These are phyloP conservation scores for Scheffersomyces illinoinensis DNA, from an alignment of 1,139 yeast species.

Conservation along the genomic window DNA sequence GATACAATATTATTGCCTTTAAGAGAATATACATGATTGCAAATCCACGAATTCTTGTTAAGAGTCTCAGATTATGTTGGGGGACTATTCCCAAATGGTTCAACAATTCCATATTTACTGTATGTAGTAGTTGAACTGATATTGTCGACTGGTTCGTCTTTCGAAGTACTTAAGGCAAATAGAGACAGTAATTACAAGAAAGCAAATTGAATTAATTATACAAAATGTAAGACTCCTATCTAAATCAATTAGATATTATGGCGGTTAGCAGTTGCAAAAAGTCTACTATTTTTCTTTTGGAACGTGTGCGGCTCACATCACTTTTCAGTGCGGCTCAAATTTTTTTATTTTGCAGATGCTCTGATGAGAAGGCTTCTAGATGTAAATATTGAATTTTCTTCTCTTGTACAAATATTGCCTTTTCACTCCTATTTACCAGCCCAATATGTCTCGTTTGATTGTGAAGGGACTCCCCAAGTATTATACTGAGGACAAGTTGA, in stretches of 20 bases:
- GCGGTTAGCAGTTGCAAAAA: not conserved
- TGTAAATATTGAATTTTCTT: not conserved
- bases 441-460: conserved; percentile 81
- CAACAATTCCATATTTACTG: conserved; percentile 21
- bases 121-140: not conserved
- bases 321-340: not conserved
- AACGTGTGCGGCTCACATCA: not conserved
- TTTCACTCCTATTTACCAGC: no score
- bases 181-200: no score
- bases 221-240: no score
- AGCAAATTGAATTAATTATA: no score
- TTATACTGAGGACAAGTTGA: conserved; percentile 72
- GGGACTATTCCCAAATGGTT: conserved; percentile 19
- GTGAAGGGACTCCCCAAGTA: conserved; percentile 92
- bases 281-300: conserved; percentile 1
- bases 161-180: not conserved
- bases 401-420: not conserved
- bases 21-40: conserved; percentile 15
- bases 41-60: not conserved
- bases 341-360: conserved; percentile 3
- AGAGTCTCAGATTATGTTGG: not conserved
- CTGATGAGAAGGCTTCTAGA: not conserved
- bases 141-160: not conserved
- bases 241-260: not conserved
- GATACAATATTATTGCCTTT: conserved; percentile 19